A percentile compares a stretch with the other conserved stretches of the same genome.
phyloP scores from a whole-genome alignment of 257 asterid species.

The Nicotiana noctiflora region DNA sequence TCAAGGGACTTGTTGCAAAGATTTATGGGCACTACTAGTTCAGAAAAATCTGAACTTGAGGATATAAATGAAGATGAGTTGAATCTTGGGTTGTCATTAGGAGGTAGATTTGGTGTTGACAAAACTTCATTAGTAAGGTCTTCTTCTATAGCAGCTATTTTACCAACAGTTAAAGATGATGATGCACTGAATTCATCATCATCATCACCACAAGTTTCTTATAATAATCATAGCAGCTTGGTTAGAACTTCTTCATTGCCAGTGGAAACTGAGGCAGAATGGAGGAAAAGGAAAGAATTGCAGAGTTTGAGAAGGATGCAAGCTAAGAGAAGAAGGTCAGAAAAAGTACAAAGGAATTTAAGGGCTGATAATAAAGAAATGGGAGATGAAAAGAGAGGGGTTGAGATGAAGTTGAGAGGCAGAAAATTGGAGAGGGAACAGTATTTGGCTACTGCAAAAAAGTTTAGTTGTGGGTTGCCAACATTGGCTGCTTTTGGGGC shows the following conservation, averaged over 20 bases:
- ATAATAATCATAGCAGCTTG: conserved; percentile 18
- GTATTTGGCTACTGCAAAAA: conserved; percentile 33
- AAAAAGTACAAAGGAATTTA: conserved; percentile 55
- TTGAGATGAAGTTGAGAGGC: conserved; percentile 49
- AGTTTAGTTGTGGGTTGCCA: conserved; percentile 28
- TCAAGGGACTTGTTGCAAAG: conserved; percentile 78
- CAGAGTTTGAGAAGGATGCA: conserved; percentile 86
- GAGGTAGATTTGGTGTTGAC: conserved; percentile 92
- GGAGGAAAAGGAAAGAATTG: conserved; percentile 87
- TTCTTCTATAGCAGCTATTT: conserved; percentile 66
- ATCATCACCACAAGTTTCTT: conserved; percentile 28
- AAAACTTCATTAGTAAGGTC: conserved; percentile 57
- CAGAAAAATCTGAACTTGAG: conserved; percentile 18
- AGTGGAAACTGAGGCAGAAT: conserved; percentile 72
- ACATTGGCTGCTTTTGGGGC: conserved; percentile 26
- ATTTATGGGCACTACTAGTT: conserved; percentile 39
- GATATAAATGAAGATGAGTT: conserved; percentile 44
- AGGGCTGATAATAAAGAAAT: conserved; percentile 31
- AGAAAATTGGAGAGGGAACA: conserved; percentile 48
- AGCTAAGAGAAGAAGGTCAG: conserved; percentile 84
- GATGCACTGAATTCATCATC: conserved; percentile 22
- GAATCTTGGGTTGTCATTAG: conserved; percentile 88
- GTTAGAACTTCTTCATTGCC: conserved; percentile 81
- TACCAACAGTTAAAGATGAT: conserved; percentile 62
- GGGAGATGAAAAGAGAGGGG: conserved; percentile 55